Percentiles rank a stretch among this genome's conserved stretches.
Evolutionary conservation across 192 early-diverging fungal genomes (phyloP).

Genomic region (Gonapodya prolifera): DNA sequence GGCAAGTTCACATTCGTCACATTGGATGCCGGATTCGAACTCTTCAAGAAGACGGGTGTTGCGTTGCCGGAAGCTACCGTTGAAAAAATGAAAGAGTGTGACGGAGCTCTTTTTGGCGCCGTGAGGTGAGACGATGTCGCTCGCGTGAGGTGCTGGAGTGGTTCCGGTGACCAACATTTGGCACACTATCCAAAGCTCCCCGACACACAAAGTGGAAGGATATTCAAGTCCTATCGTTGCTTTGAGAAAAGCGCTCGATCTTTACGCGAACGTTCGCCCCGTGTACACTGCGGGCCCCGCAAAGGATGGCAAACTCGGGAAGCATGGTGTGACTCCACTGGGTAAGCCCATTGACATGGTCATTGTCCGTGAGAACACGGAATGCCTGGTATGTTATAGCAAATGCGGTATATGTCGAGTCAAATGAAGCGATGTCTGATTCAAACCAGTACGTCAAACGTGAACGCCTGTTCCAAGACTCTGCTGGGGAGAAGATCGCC

Average conservation of each 20-base stretch:
- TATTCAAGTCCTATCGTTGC: conserved; percentile 98
- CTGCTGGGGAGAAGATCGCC: conserved; percentile 51
- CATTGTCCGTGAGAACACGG: conserved; percentile 96
- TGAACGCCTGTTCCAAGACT: conserved; percentile 52
- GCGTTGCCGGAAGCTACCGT: conserved; percentile 85
- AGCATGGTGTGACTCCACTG: conserved; percentile 8
- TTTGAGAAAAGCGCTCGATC: conserved; percentile 83
- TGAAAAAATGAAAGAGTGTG: conserved; percentile 66
- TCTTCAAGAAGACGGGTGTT: conserved; percentile 84
- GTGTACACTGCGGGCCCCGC: conserved; percentile 33
- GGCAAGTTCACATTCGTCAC: conserved; percentile 60
- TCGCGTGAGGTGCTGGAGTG: background rate
- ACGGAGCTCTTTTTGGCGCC: conserved; percentile 92
- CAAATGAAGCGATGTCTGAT: background rate
- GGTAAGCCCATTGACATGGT: conserved; percentile 84
- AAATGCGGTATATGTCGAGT: background rate
- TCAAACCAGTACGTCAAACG: conserved; percentile 62
- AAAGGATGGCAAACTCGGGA: background rate
- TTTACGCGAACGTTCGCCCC: conserved; percentile 95
- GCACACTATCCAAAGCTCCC: conserved; percentile 54
- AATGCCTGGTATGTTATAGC: conserved; percentile 67
- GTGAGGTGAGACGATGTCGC: conserved; percentile 46
- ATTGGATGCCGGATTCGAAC: conserved; percentile 90
- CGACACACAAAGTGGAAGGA: conserved; percentile 94
- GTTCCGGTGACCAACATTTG: background rate